These are phyloP conservation scores for Colletotrichum incanum DNA, from an alignment of 2,329 filamentous ascomycete species.

Conservation along the genomic window DNA sequence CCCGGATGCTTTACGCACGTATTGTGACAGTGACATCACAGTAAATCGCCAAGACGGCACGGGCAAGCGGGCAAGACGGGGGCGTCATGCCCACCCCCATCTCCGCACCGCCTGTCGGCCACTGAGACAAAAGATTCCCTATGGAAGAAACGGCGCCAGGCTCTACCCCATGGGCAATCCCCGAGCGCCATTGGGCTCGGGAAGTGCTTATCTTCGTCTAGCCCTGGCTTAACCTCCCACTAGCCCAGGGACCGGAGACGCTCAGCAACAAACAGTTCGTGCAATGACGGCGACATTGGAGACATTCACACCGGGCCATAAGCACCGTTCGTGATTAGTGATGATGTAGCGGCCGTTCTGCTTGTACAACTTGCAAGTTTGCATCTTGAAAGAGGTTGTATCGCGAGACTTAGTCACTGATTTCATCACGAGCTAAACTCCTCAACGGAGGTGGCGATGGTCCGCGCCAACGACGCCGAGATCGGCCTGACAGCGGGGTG, in stretches of 20 bases:
- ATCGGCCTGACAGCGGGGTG: conserved; percentile 1
- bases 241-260: conserved; percentile 2
- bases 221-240: neutral
- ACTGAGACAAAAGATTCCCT: conserved; percentile 10
- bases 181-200: conserved; percentile 13
- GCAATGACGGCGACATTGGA: neutral
- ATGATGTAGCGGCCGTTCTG: neutral
- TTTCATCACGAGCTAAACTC: neutral
- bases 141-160: neutral
- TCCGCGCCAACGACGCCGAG: neutral
- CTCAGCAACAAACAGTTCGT: conserved; percentile 14
- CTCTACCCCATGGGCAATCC: conserved; percentile 6
- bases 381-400: neutral
- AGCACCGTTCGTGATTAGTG: neutral
- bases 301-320: no score
- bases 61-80: neutral
- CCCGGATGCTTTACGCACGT: neutral
- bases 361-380: neutral
- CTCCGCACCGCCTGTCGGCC: neutral
- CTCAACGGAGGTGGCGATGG: neutral
- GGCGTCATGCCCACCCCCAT: no score
- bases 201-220: conserved; percentile 6
- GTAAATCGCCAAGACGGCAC: conserved; percentile 31
- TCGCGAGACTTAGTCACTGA: neutral
- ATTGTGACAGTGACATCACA: conserved; percentile 26